Conservation (phyloP, 805 yeast genomes). For the Saturnispora hagleri region DNA sequence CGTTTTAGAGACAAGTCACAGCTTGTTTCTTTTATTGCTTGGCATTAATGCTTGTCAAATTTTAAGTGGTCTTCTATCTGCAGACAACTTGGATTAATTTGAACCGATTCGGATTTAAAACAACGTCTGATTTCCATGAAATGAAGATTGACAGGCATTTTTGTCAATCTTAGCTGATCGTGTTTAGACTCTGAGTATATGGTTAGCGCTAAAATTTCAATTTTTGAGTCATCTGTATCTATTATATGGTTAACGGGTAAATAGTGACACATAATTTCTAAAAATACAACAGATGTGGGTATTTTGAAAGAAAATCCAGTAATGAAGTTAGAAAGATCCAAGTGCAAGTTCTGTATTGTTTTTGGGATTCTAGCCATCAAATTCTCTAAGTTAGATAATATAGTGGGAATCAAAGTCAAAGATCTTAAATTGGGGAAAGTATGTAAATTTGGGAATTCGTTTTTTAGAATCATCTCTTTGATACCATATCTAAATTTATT, state of each 20-base stretch:
- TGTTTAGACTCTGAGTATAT: constrained; percentile 2
- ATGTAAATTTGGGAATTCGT: neutral
- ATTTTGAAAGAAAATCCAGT: constrained; percentile 2
- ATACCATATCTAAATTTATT: neutral
- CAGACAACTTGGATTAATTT: neutral
- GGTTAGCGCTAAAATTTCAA: constrained; percentile 1
- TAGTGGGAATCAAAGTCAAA: neutral
- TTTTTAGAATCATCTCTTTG: neutral
- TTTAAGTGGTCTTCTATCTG: neutral
- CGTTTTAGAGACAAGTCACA: no score
- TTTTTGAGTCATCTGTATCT: neutral
- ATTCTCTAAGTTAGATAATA: neutral
- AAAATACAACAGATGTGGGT: neutral
- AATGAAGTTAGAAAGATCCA: constrained; percentile 4
- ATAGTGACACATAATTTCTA: constrained; percentile 6
- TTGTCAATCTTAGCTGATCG: neutral
- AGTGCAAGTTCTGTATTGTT: constrained; percentile 4
- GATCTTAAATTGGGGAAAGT: constrained; percentile 1
- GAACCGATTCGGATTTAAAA: constrained; percentile 5
- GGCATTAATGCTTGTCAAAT: neutral
- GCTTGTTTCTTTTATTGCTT: no score
- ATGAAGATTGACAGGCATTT: neutral
- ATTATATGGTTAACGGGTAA: constrained; percentile 3
- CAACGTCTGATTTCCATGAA: constrained; percentile 7
- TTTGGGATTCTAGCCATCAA: neutral